These are phyloP conservation scores for Acanthamoeba healyi DNA, from an alignment of 208 protist genomes.

Conservation along the genomic window DNA sequence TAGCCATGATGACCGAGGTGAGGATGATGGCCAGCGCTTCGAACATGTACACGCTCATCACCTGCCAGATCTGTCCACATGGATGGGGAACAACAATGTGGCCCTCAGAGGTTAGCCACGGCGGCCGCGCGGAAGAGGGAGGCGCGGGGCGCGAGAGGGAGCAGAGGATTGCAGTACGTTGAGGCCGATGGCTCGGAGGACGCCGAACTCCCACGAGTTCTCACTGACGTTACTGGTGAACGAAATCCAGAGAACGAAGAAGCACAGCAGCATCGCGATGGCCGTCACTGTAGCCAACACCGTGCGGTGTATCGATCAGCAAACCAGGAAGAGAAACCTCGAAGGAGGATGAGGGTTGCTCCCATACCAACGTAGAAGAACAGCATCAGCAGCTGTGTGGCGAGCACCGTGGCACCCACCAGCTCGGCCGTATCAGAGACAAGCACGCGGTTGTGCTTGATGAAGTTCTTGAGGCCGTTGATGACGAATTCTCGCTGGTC, in stretches of 20 bases:
- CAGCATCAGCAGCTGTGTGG: conserved; percentile 91
- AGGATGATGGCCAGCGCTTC: conserved; percentile 95
- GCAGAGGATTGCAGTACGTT: neutral
- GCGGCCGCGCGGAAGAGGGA: too few species aligned
- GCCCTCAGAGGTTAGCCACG: too few species aligned
- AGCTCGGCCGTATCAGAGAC: conserved; percentile 72
- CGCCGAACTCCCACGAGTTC: conserved; percentile 96
- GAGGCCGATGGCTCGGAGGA: conserved; percentile 95
- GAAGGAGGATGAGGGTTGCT: too few species aligned
- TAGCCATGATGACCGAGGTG: conserved; percentile 93
- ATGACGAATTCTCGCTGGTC: conserved; percentile 89
- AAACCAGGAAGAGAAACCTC: conserved; percentile 55
- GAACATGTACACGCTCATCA: conserved; percentile 95
- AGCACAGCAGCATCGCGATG: conserved; percentile 94
- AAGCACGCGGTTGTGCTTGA: conserved; percentile 81
- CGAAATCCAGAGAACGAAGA: conserved; percentile 96
- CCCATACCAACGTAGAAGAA: conserved; percentile 95
- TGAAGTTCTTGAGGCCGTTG: conserved; percentile 92
- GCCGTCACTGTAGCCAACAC: conserved; percentile 86
- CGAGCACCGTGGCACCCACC: conserved; percentile 64
- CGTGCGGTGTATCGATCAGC: neutral
- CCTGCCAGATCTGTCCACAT: conserved; percentile 79
- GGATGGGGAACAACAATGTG: too few species aligned
- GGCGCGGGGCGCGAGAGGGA: too few species aligned
- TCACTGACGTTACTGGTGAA: conserved; percentile 96